A percentile compares a stretch with the other conserved stretches of the same genome.
Conservation (phyloP, 495 filamentous ascomycete genomes). For the Chlorociboria aeruginascens region DNA sequence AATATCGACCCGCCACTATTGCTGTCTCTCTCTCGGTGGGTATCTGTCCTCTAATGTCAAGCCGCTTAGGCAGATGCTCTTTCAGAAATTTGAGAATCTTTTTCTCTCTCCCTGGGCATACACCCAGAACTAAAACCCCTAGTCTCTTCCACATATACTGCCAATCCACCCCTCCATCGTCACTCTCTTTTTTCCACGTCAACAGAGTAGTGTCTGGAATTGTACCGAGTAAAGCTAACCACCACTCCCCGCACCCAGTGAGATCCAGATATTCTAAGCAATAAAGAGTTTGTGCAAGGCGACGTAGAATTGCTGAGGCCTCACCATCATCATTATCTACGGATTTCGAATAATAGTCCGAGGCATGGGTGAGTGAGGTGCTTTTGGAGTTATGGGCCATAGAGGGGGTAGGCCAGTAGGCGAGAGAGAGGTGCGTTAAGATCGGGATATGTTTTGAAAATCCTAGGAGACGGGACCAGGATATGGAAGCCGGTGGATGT, state of each 20-base stretch:
- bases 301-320: constrained; percentile 54
- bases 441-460: constrained; percentile 48
- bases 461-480: constrained; percentile 55
- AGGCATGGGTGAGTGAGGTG: constrained; percentile 39
- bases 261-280: constrained; percentile 70
- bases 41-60: no score
- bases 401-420: constrained; percentile 68
- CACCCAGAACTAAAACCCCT: no score
- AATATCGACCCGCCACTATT: no score
- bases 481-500: constrained; percentile 31
- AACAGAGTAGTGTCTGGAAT: no score
- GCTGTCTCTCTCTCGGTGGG: no score
- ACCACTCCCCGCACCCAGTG: constrained; percentile 66
- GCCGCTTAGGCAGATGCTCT: no score
- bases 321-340: constrained; percentile 61
- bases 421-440: constrained; percentile 67
- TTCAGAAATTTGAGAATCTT: no score
- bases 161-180: no score
- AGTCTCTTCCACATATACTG: no score
- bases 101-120: no score
- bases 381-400: constrained; percentile 40
- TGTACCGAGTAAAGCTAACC: constrained; percentile 40
- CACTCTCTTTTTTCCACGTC: no score
- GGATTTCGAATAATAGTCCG: constrained; percentile 49
- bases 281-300: constrained; percentile 53